A percentile compares a stretch with the other conserved stretches of the same genome.
Conservation (phyloP, 257 asterid species). For the Mitragyna speciosa region DNA sequence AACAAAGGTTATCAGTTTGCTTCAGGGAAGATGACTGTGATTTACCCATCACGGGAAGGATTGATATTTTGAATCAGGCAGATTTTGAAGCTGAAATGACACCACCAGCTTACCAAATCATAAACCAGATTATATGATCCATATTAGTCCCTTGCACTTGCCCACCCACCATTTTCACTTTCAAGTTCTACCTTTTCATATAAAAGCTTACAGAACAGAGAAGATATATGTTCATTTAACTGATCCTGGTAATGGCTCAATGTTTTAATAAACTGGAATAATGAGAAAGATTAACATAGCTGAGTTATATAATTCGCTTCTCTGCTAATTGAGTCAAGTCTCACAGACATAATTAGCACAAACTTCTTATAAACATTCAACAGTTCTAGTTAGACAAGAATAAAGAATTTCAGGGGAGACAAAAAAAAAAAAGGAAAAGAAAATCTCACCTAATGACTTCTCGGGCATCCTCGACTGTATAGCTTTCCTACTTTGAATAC, state of each 20-base stretch:
- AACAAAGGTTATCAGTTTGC: not conserved
- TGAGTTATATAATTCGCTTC: not conserved
- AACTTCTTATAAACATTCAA: conserved; percentile 19
- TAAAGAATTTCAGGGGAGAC: conserved; percentile 14
- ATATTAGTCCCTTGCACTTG: not conserved
- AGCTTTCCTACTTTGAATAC: conserved; percentile 87
- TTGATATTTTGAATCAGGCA: not conserved
- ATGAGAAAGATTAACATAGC: not conserved
- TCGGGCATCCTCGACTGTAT: conserved; percentile 76
- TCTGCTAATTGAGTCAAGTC: not conserved
- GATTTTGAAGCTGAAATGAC: not conserved
- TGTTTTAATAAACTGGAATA: not conserved
- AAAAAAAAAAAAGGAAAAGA: not conserved
- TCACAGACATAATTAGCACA: not conserved
- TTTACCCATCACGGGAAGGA: no score
- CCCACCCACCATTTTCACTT: not conserved
- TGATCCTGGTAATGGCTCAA: not conserved
- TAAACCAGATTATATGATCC: not conserved
- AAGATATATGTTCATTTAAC: no score
- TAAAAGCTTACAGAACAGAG: not conserved
- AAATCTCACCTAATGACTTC: conserved; percentile 72
- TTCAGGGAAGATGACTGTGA: not conserved
- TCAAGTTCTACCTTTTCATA: not conserved
- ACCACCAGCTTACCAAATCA: not conserved
- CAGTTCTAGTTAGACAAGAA: conserved; percentile 6